Conservation (phyloP, 2,329 filamentous ascomycete species). For the Madurella fahalii region DNA sequence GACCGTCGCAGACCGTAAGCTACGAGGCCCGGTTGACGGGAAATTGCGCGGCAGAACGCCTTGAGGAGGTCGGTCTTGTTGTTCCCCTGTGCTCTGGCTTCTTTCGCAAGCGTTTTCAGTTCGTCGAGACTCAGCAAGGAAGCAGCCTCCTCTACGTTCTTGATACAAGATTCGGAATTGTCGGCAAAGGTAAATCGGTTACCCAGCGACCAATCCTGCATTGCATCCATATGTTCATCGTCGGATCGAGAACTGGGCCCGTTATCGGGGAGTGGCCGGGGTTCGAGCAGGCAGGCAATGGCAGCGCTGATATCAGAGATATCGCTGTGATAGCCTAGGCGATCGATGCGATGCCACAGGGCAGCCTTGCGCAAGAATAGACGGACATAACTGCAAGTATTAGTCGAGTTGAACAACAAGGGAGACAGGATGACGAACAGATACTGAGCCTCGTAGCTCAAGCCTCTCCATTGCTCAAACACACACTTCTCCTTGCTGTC, state of each 20-base stretch:
- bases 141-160: constrained; percentile 76
- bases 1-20: constrained; percentile 64
- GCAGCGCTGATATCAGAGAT: constrained; percentile 69
- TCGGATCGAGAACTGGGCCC: constrained; percentile 17
- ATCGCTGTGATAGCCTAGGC: constrained; percentile 76
- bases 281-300: constrained; percentile 59
- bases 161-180: constrained; percentile 67
- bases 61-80: constrained; percentile 77
- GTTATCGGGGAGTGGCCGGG: constrained; percentile 49
- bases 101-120: constrained; percentile 76
- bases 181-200: constrained; percentile 74
- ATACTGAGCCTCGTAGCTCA: constrained; percentile 86
- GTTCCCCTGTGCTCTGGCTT: constrained; percentile 80
- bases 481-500: constrained; percentile 71
- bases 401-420: background rate
- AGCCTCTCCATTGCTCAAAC: constrained; percentile 68
- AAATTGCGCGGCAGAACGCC: constrained; percentile 69
- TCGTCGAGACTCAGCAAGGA: constrained; percentile 82
- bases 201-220: constrained; percentile 45
- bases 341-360: constrained; percentile 80
- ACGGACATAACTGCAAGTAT: constrained; percentile 68
- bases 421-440: constrained; percentile 52
- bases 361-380: constrained; percentile 89
- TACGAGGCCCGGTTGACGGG: constrained; percentile 70
- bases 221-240: constrained; percentile 26